phyloP scores from a whole-genome alignment of 176 grass and related monocot species.

The Oryza glaberrima region DNA sequence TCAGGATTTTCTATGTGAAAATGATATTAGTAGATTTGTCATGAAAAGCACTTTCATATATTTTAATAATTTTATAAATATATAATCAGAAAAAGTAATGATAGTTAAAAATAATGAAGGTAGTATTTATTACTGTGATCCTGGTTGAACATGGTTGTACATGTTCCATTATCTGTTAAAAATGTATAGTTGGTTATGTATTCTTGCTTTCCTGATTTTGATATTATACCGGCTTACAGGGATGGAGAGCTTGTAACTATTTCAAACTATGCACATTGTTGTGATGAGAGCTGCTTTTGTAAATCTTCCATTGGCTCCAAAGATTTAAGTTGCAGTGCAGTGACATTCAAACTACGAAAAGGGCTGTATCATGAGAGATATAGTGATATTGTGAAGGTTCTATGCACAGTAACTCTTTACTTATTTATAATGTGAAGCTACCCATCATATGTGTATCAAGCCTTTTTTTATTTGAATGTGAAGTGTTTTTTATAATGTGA shows the following conservation, averaged over 20 bases:
- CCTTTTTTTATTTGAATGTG: neutral
- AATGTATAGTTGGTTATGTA: constrained; percentile 1
- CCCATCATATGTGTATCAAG: constrained; percentile 25
- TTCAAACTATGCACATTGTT: constrained; percentile 64
- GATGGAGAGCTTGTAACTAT: constrained; percentile 69
- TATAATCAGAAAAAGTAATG: too few relatives aligned
- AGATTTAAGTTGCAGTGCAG: constrained; percentile 41
- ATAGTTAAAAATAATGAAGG: too few relatives aligned
- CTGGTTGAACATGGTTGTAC: neutral
- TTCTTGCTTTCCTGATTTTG: constrained; percentile 25
- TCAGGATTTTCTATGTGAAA: too few relatives aligned
- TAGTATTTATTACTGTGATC: neutral
- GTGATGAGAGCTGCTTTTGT: constrained; percentile 68
- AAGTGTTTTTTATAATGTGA: neutral
- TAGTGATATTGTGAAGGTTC: constrained; percentile 77
- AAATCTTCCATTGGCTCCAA: constrained; percentile 53
- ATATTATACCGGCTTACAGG: constrained; percentile 39
- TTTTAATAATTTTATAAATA: too few relatives aligned
- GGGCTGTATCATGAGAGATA: constrained; percentile 89
- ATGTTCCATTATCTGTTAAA: constrained; percentile 25
- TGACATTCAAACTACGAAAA: constrained; percentile 70
- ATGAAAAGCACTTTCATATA: too few relatives aligned
- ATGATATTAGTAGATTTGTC: too few relatives aligned
- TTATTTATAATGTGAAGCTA: constrained; percentile 25
- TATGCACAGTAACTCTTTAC: constrained; percentile 17